Conservation (phyloP, 2,329 filamentous ascomycete species). For the Colletotrichum liriopes region DNA sequence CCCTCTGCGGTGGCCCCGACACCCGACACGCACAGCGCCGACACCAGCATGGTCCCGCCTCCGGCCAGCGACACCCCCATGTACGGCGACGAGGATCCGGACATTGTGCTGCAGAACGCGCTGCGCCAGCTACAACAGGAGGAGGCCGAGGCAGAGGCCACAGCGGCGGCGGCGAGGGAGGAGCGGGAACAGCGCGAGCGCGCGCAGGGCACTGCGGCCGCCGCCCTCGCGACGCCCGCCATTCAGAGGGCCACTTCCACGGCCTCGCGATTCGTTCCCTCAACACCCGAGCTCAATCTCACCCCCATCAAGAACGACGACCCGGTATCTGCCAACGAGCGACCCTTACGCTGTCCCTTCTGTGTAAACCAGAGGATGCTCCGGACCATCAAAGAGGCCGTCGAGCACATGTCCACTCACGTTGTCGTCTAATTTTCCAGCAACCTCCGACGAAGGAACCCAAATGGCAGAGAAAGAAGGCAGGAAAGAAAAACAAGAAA, state of each 20-base stretch:
- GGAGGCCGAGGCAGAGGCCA: slow-evolving; percentile 72
- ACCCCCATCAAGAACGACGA: slow-evolving; percentile 69
- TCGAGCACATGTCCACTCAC: slow-evolving; percentile 75
- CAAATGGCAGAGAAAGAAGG: not conserved
- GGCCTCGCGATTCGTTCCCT: slow-evolving; percentile 42
- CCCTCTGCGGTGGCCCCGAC: slow-evolving; percentile 33
- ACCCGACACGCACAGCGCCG: slow-evolving; percentile 42
- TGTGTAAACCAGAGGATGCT: slow-evolving; percentile 75
- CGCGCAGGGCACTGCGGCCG: slow-evolving; percentile 47
- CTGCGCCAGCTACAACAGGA: slow-evolving; percentile 72
- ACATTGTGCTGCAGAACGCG: slow-evolving; percentile 72
- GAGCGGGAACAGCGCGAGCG: slow-evolving; percentile 63
- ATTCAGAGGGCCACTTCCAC: slow-evolving; percentile 43
- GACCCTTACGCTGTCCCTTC: slow-evolving; percentile 71
- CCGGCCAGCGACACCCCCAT: slow-evolving; percentile 70
- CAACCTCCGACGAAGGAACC: not conserved
- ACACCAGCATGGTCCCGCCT: slow-evolving; percentile 40
- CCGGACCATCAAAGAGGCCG: slow-evolving; percentile 72
- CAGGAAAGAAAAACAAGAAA: no score
- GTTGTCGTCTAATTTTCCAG: slow-evolving; percentile 64
- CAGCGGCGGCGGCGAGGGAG: slow-evolving; percentile 68
- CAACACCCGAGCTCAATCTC: slow-evolving; percentile 62
- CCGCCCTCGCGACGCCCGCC: slow-evolving; percentile 48
- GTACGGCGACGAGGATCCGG: slow-evolving; percentile 68
- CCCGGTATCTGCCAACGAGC: slow-evolving; percentile 62